phyloP scores from a whole-genome alignment of 306 rosid species.

The Neltuma alba region DNA sequence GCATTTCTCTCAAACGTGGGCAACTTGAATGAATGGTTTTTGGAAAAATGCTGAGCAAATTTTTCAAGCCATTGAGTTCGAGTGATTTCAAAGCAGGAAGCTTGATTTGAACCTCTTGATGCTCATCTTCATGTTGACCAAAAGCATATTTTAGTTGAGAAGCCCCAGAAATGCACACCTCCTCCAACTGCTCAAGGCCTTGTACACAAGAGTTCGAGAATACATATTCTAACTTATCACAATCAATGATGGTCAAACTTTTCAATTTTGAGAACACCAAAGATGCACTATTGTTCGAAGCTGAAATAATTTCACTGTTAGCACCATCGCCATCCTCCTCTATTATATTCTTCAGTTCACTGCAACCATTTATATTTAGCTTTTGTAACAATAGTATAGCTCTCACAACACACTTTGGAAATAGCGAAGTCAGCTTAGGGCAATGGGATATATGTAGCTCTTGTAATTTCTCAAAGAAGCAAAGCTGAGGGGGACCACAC shows the following conservation, averaged over 20 bases:
- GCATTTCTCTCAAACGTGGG: background rate
- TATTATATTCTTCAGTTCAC: background rate
- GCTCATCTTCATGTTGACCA: background rate
- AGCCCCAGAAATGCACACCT: background rate
- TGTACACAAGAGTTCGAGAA: background rate
- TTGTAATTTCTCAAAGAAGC: conserved; percentile 15
- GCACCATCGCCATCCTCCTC: background rate
- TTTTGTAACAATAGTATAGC: background rate
- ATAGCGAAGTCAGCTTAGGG: background rate
- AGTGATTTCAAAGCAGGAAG: background rate
- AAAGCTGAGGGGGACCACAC: background rate
- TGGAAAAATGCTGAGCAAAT: background rate
- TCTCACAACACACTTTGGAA: background rate
- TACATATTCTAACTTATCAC: background rate
- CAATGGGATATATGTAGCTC: background rate
- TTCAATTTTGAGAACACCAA: background rate
- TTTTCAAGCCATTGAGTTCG: background rate
- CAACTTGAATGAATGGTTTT: background rate
- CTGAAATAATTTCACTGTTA: background rate
- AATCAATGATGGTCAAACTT: background rate
- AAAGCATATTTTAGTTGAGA: background rate
- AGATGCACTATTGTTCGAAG: background rate
- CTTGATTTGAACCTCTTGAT: background rate
- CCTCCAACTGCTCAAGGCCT: background rate
- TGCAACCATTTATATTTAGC: background rate